Conservation (phyloP, 2,329 filamentous ascomycete species). For the Dothistroma pini region DNA sequence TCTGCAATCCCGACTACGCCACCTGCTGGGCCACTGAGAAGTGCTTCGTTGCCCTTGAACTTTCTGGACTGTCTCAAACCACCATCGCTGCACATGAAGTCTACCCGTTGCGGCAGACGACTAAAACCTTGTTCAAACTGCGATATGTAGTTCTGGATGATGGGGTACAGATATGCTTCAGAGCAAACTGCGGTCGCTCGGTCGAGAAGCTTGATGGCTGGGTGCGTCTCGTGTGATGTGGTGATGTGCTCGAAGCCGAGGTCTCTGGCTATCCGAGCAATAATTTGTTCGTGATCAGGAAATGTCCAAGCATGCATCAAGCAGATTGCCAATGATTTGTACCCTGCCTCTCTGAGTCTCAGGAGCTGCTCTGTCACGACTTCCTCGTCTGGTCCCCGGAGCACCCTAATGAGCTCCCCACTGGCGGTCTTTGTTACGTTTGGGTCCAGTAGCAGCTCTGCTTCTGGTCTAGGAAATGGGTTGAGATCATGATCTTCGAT, state of each 20-base stretch:
- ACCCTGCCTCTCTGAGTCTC: slow-evolving; percentile 62
- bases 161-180: slow-evolving; percentile 72
- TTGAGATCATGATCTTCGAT: slow-evolving; percentile 72
- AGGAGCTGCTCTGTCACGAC: slow-evolving; percentile 58
- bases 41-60: slow-evolving; percentile 33
- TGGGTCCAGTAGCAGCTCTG: slow-evolving; percentile 32
- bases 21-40: slow-evolving; percentile 36
- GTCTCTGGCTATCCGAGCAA: slow-evolving; percentile 69
- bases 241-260: slow-evolving; percentile 79
- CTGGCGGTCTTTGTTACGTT: slow-evolving; percentile 65
- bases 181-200: slow-evolving; percentile 57
- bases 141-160: slow-evolving; percentile 66
- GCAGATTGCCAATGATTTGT: slow-evolving; percentile 77
- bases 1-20: slow-evolving; percentile 35
- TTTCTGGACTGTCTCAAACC: slow-evolving; percentile 27
- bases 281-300: slow-evolving; percentile 67
- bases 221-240: slow-evolving; percentile 72
- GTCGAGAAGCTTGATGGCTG: slow-evolving; percentile 73
- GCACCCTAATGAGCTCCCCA: slow-evolving; percentile 66
- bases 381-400: slow-evolving; percentile 56
- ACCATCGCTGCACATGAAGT: slow-evolving; percentile 38
- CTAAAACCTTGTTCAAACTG: slow-evolving; percentile 29
- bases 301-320: slow-evolving; percentile 89
- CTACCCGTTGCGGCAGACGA: slow-evolving; percentile 29
- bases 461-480: slow-evolving; percentile 42